Conservation (phyloP, 1,284 basidiomycete species). For the Rhodotorula sp. region DNA sequence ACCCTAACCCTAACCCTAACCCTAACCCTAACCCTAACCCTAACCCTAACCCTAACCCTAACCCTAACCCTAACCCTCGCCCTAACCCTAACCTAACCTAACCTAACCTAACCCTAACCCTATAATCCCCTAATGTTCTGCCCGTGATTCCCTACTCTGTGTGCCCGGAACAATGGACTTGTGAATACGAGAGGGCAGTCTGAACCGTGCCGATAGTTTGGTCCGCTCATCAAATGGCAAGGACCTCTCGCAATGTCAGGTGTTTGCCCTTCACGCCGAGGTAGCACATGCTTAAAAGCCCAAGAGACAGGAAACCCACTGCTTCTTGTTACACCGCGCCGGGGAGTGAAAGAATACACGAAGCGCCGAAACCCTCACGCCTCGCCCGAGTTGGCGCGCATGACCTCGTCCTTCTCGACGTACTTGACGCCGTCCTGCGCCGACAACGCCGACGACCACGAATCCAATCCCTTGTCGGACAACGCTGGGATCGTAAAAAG, state of each 20-base stretch:
- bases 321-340: background rate
- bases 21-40: constrained; percentile 6
- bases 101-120: background rate
- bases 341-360: background rate
- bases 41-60: constrained; percentile 7
- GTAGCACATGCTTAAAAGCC: background rate
- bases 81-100: background rate
- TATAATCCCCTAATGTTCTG: no score
- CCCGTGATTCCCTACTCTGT: no score
- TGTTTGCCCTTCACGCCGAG: no score
- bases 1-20: no score
- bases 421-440: constrained; percentile 30
- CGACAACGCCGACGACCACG: constrained; percentile 12
- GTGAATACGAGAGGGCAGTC: no score
- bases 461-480: constrained; percentile 19
- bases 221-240: no score
- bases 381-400: constrained; percentile 4
- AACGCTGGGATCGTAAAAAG: constrained; percentile 24
- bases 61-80: constrained; percentile 6
- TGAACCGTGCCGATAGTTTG: no score
- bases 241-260: no score
- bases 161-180: no score
- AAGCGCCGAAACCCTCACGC: background rate
- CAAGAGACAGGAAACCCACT: background rate
- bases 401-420: constrained; percentile 30